Base-by-base conservation (phyloP, 345 rosid genomes). In the Eucalyptus leucophloia region DNA sequence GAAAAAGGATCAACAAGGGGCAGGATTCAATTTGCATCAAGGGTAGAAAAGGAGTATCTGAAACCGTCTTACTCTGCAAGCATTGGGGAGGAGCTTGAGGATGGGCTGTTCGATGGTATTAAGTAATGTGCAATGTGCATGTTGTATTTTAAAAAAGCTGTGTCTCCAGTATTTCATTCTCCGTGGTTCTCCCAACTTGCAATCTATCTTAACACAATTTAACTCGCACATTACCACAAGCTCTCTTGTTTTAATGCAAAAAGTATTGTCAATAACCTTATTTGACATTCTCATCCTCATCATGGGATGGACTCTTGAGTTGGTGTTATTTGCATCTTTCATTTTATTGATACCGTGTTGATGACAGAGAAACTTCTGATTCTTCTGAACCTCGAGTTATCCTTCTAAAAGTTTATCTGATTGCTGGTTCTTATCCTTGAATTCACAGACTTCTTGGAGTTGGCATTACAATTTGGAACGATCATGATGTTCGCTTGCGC, bases 401-500 rank as follows among this genome's bases (percentile, higher is more conserved):
- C 28, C 45, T 40, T 77, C 16, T 37, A 37, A 40, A 37, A 40
- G 28, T 77, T 77, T 19, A 37, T 44, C 54, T 88, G 80, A 15
- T 77, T 88, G 58, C 54, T 72, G 80, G 86, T 83, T 13, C 19
- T 56, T 67, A 77, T 42, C 26, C 65, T 49, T 45, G 34, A 86
- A 86, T 56, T 40, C 54, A 94, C 94, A 96, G 99, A 97, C 92
- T 95, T 92, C 87, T 95, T 98, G 88, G 98, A 94, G 96, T 91
- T 98, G 89, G 95, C 97, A 45, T 93, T 98, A 92, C 99, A 98
- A 90, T 97, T 98, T 87, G 99, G 99, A 92, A 97, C 95, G 99
- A 94, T 97, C 92, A 96, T 97, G 99, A 98, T 98, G 99, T 96
- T 97, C 89, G 99, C 99, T 88, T 96, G 99, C 89, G 99, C 99